Evolutionary conservation across 108 stramenopile species (phyloP).

Genomic region (Discostella stelligeroides): DNA sequence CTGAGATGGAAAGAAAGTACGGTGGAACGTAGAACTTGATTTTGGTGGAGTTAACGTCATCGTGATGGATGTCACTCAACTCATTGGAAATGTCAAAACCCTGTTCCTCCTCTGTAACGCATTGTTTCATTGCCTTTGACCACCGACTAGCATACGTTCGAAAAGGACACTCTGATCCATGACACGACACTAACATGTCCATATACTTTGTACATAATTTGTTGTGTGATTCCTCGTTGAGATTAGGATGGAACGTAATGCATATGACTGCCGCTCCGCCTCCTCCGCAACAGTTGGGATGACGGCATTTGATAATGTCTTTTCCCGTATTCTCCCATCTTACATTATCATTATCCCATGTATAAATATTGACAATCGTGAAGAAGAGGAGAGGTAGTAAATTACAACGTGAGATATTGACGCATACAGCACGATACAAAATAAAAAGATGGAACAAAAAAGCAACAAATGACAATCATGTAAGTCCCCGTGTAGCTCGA

Average conservation of each 20-base stretch:
- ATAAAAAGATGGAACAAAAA: constrained; percentile 1
- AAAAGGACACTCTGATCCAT: constrained; percentile 30
- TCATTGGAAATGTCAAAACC: background rate
- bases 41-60: background rate
- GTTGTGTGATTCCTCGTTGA: constrained; percentile 20
- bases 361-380: too few species aligned
- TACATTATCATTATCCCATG: background rate
- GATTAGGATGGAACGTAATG: constrained; percentile 42
- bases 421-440: too few species aligned
- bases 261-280: constrained; percentile 36
- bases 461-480: constrained; percentile 25
- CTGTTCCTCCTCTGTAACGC: background rate
- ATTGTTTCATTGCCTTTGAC: constrained; percentile 33
- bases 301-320: constrained; percentile 58
- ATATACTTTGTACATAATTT: constrained; percentile 32
- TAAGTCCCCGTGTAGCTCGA: constrained; percentile 69
- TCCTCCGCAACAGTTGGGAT: constrained; percentile 29
- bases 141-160: constrained; percentile 23
- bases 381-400: too few species aligned
- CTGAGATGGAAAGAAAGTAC: constrained; percentile 25
- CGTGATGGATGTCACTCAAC: background rate
- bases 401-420: too few species aligned
- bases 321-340: constrained; percentile 64
- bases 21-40: constrained; percentile 24
- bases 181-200: constrained; percentile 28